Evolutionary conservation across 495 filamentous ascomycete genomes (phyloP).

Genomic region (Xylaria intraflava): DNA sequence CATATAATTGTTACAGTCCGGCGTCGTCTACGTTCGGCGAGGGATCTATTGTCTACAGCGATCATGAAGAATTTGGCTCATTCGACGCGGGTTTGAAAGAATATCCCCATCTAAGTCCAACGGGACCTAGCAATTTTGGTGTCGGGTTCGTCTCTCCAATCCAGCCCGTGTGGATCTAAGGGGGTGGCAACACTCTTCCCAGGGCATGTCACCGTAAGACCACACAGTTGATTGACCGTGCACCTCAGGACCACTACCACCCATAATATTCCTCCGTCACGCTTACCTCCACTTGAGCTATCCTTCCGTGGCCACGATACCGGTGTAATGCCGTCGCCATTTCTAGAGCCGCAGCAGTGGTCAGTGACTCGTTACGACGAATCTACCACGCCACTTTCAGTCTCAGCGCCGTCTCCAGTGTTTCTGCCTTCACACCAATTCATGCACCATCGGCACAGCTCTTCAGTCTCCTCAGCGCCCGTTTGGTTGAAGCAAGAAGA

Average conservation of each 20-base stretch:
- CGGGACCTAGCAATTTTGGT: slow-evolving; percentile 42
- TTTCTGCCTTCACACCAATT: slow-evolving; percentile 19
- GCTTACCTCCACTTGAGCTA: slow-evolving; percentile 31
- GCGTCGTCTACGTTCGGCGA: slow-evolving; percentile 48
- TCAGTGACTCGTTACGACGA: slow-evolving; percentile 28
- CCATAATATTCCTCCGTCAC: slow-evolving; percentile 29
- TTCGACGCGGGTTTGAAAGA: slow-evolving; percentile 33
- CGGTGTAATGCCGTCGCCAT: slow-evolving; percentile 30
- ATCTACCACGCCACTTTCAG: slow-evolving; percentile 27
- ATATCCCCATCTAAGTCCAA: slow-evolving; percentile 32
- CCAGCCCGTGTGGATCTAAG: slow-evolving; percentile 47
- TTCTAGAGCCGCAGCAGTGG: slow-evolving; percentile 31
- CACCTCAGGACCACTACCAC: slow-evolving; percentile 38
- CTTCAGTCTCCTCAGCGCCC: slow-evolving; percentile 23
- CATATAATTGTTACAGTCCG: slow-evolving; percentile 48
- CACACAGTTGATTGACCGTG: slow-evolving; percentile 43
- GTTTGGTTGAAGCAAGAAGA: slow-evolving; percentile 23
- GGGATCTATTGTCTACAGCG: slow-evolving; percentile 48
- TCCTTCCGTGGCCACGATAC: slow-evolving; percentile 17
- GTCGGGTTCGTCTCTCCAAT: slow-evolving; percentile 51
- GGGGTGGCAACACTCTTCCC: slow-evolving; percentile 28
- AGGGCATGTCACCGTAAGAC: slow-evolving; percentile 30
- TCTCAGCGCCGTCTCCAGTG: slow-evolving; percentile 21
- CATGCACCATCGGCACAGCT: slow-evolving; percentile 24
- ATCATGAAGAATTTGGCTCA: slow-evolving; percentile 41